Evolutionary conservation across 75 land plant species (phyloP), one percentile per base, ranked within the genome.

Genomic region (Cupressus sempervirens): DNA sequence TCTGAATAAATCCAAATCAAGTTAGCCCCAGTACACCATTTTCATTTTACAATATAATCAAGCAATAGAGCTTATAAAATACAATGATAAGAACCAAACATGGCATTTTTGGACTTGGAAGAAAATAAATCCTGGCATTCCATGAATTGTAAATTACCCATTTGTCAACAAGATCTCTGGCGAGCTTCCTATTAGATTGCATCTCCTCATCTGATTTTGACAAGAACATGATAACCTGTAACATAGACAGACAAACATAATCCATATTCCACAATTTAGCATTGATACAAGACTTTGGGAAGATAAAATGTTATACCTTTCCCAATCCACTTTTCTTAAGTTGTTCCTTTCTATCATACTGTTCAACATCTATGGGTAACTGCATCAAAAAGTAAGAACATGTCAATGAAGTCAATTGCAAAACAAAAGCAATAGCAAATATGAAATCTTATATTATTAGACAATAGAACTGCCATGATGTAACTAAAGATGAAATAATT

Each of bases 241-340:
- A n/a, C 62, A 29, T 0, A 73, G 16, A 80, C 56, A 40, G 3
- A 29, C 14, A 13, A 53, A 72, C 70, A 50, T 43, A 54, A 26
- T 20, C 34, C 70, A 0, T 30, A 40, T 46, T 18, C 54, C 13
- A 75, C 11, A 58, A 23, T 15, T 58, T 81, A 7, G 46, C 62
- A 81, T 16, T 76, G 1, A 34, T 23, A 32, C 35, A 83, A 32
- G 32, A 41, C 13, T 29, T 62, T 23, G 67, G 73, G 82, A 32
- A 29, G 35, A 81, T 84, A 1, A 35, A n/a, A 15, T 13, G 3
- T 6, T 46, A 35, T 41, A 97, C 99, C 98, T 96, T 98, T 74
- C 99, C 99, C 82, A 98, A 93, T 58, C 99, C 99, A 89, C 99
- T 98, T 86, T 91, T 98, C 86, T 98, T 98, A 43, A 98, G 86